Conservation (phyloP, 495 filamentous ascomycete genomes). For the Daldinia vernicosa region DNA sequence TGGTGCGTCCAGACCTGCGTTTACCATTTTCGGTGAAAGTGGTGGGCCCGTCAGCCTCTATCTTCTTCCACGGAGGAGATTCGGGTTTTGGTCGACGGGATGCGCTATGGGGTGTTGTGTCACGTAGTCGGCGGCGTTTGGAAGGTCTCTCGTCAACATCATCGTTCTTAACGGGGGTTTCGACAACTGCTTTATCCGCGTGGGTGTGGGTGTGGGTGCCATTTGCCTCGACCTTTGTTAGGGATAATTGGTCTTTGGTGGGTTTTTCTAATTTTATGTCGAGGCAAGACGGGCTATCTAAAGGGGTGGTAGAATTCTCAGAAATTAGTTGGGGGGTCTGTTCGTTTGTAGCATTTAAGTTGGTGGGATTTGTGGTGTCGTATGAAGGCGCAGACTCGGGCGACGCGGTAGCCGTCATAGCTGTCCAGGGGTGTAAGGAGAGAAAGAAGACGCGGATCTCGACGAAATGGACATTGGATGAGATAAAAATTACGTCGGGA, state of each 20-base stretch:
- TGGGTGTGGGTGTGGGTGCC: constrained; percentile 20
- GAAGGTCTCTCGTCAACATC: constrained; percentile 65
- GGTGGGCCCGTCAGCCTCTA: constrained; percentile 85
- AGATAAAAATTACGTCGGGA: constrained; percentile 70
- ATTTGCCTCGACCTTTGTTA: constrained; percentile 36
- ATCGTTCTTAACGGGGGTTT: constrained; percentile 30
- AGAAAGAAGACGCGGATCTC: constrained; percentile 66
- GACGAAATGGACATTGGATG: constrained; percentile 69
- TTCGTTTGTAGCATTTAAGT: constrained; percentile 27
- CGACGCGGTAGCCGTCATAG: constrained; percentile 63
- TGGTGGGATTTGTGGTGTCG: constrained; percentile 45
- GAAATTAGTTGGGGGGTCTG: constrained; percentile 11
- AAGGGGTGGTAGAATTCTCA: background rate
- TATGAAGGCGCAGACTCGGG: constrained; percentile 55
- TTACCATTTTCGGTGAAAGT: constrained; percentile 82
- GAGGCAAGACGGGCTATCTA: constrained; percentile 3
- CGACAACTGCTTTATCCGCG: constrained; percentile 14
- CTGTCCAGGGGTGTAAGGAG: constrained; percentile 52
- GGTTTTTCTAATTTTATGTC: constrained; percentile 19
- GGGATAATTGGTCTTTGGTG: constrained; percentile 20
- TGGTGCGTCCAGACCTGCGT: constrained; percentile 86
- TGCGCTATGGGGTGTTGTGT: constrained; percentile 49
- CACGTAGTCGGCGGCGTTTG: constrained; percentile 76
- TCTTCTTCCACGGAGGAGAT: constrained; percentile 95
- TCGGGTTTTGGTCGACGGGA: constrained; percentile 56